Evolutionary conservation across 768 basidiomycete genomes (phyloP).

Genomic region (Pleurotus tuber-regium): DNA sequence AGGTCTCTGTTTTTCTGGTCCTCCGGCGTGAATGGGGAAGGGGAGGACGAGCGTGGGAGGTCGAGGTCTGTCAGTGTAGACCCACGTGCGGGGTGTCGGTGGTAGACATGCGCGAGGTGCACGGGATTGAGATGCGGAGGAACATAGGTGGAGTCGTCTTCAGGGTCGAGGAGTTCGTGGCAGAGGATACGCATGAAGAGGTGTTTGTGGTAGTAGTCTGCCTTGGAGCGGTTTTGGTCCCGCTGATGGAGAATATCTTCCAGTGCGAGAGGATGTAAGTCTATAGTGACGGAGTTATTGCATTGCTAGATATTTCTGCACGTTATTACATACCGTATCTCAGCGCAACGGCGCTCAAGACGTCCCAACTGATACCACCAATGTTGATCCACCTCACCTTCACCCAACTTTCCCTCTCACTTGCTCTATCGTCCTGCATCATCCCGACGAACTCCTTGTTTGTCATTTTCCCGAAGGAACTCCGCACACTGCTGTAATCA

Average conservation of each 20-base stretch:
- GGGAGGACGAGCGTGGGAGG: slow-evolving; percentile 34
- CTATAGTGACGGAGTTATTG: slow-evolving; percentile 26
- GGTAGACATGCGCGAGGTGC: background rate
- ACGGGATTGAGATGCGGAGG: background rate
- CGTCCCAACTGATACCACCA: slow-evolving; percentile 69
- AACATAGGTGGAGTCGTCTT: slow-evolving; percentile 18
- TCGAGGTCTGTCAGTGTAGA: slow-evolving; percentile 25
- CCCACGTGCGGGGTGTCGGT: slow-evolving; percentile 20
- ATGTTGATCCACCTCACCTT: slow-evolving; percentile 77
- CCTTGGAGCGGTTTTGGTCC: slow-evolving; percentile 57
- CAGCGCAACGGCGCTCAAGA: slow-evolving; percentile 63
- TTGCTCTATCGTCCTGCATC: slow-evolving; percentile 42
- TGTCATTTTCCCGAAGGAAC: slow-evolving; percentile 52
- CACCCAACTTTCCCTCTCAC: slow-evolving; percentile 54
- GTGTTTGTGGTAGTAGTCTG: slow-evolving; percentile 68
- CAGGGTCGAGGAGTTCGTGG: slow-evolving; percentile 48
- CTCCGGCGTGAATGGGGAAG: slow-evolving; percentile 30
- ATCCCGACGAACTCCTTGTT: slow-evolving; percentile 61
- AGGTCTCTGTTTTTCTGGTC: slow-evolving; percentile 15
- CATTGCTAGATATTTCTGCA: background rate
- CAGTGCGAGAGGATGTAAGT: slow-evolving; percentile 67
- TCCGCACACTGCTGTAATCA: slow-evolving; percentile 61
- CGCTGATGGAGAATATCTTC: slow-evolving; percentile 66
- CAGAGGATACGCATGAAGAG: slow-evolving; percentile 69
- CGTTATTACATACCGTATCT: slow-evolving; percentile 49